These are phyloP conservation scores for Penicillium angulare DNA, from an alignment of 495 filamentous ascomycete genomes.

Conservation along the genomic window DNA sequence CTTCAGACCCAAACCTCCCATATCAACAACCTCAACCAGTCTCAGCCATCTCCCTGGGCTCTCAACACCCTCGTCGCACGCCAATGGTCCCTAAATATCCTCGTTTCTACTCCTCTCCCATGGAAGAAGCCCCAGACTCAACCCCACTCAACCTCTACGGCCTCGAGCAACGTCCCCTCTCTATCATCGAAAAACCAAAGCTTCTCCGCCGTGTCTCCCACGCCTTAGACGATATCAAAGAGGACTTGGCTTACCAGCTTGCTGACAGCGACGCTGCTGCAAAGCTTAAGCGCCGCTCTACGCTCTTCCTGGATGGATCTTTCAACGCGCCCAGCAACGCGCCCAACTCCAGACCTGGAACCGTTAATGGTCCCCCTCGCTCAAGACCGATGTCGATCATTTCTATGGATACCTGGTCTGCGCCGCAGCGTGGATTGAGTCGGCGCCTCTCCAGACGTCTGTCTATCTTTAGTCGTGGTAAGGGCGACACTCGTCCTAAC, in stretches of 20 bases:
- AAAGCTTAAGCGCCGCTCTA: constrained; percentile 35
- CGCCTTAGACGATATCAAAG: constrained; percentile 42
- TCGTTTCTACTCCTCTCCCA: constrained; percentile 43
- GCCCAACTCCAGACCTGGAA: constrained; percentile 10
- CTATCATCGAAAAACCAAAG: constrained; percentile 32
- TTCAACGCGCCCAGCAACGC: too few species aligned
- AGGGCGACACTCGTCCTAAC: constrained; percentile 10
- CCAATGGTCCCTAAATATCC: constrained; percentile 28
- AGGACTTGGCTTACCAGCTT: constrained; percentile 34
- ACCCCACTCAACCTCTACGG: constrained; percentile 41
- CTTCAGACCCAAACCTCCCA: constrained; percentile 30
- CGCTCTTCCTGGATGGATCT: constrained; percentile 27
- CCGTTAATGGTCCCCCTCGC: constrained; percentile 16
- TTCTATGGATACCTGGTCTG: constrained; percentile 22
- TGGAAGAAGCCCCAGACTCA: constrained; percentile 30
- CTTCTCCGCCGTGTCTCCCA: constrained; percentile 40
- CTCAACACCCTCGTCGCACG: constrained; percentile 20
- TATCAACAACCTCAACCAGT: constrained; percentile 24
- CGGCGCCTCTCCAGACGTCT: constrained; percentile 26
- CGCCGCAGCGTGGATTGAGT: constrained; percentile 23
- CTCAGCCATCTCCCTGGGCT: constrained; percentile 27
- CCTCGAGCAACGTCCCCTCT: constrained; percentile 38
- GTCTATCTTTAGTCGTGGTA: constrained; percentile 20
- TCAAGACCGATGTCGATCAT: constrained; percentile 32
- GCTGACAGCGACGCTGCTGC: constrained; percentile 26